Evolutionary conservation across 495 filamentous ascomycete genomes (phyloP), one percentile per base, ranked within the genome.

Genomic region (Aspergillus affinis): DNA sequence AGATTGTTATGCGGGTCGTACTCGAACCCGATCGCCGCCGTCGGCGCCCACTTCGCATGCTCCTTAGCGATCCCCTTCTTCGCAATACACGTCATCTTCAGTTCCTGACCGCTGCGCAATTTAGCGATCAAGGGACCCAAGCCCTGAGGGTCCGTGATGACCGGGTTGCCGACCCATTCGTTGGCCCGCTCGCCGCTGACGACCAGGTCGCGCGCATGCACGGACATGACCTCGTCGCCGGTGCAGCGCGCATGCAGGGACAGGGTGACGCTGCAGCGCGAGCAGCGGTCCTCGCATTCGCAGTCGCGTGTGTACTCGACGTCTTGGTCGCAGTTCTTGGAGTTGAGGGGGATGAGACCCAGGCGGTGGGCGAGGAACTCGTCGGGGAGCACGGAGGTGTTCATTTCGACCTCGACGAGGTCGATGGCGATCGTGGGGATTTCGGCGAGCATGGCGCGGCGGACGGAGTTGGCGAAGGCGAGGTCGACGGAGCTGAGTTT

Each of bases 61-160:
- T 98, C 94, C 81, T 98, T 98, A 3, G 93, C 92, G 59, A 97
- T 97, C 0, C 94, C 94, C 80, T 98, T 98, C 82, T 96, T 97
- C 54, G 92, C 95, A 63, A 97, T 86, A 68, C 93, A 97, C 48
- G 86, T 88, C 71, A 98, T 82, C 71, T 89, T 87, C 55, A 98
- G 70, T 71, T 96, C 90, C 71, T 98, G 95, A 5, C 86, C 89
- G 57, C 90, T 89, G 20, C 92, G 81, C 63, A 98, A 75, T 77
- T 97, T 97, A 70, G 88, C 88, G 65, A 98, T 92, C 57, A 97
- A 80, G 6, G 86, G 80, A 0, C 94, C 94, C 54, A 88, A 82
- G 1, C 86, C 85, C 29, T 93, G 90, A 0, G 87, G 80, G 65
- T 98, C 95, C 48, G 75, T 82, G 65, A 96, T 91, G 54, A 97